Evolutionary conservation across 148 eudicot species (phyloP).

Genomic region (Fagopyrum esculentum): DNA sequence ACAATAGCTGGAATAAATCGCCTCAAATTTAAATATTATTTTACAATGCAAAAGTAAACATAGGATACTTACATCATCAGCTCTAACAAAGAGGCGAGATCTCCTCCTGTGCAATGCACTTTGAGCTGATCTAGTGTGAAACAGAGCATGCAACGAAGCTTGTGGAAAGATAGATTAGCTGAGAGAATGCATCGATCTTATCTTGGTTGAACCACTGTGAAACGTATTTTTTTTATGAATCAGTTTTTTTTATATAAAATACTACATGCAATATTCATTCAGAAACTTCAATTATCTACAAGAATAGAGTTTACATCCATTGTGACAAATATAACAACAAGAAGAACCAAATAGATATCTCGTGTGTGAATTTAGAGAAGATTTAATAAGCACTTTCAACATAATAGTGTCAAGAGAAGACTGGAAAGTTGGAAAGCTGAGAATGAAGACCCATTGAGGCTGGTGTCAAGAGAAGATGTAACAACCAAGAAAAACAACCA

Average conservation of each 20-base stretch:
- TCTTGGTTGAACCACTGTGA: slow-evolving; percentile 51
- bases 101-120: slow-evolving; percentile 39
- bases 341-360: not conserved
- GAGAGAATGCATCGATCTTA: slow-evolving; percentile 46
- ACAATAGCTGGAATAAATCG: not conserved
- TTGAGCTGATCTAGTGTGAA: slow-evolving; percentile 28
- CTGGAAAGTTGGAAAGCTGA: too few relatives aligned
- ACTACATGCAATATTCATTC: not conserved
- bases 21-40: not conserved
- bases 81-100: slow-evolving; percentile 63
- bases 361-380: not conserved
- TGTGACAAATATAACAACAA: not conserved
- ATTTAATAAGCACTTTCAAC: not conserved
- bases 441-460: too few relatives aligned
- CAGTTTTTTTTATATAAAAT: not conserved
- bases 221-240: slow-evolving; percentile 3
- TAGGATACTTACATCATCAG: slow-evolving; percentile 55
- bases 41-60: not conserved
- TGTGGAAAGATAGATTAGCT: slow-evolving; percentile 50
- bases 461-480: too few relatives aligned
- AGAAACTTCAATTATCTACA: not conserved
- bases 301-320: slow-evolving; percentile 4
- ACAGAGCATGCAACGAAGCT: slow-evolving; percentile 37
- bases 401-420: too few relatives aligned
- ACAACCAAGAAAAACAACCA: too few relatives aligned